Evolutionary conservation across 129 eudicot genomes (phyloP).

Genomic region (Oenanthe sinensis): DNA sequence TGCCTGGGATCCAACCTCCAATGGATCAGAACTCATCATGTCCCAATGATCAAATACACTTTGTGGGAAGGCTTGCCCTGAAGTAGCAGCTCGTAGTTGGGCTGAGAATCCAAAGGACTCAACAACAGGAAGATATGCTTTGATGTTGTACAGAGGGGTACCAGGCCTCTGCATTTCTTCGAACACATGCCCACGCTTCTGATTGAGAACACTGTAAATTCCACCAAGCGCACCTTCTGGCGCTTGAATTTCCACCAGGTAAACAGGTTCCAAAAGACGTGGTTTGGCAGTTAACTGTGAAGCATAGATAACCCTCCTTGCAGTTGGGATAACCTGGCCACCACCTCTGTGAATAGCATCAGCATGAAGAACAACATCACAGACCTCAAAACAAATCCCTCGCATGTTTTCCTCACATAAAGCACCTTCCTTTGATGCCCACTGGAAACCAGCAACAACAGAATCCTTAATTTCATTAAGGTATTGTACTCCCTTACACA

Average conservation of each 20-base stretch:
- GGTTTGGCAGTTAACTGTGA: constrained; percentile 83
- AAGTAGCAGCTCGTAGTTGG: constrained; percentile 65
- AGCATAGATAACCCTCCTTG: constrained; percentile 73
- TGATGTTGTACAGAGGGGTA: constrained; percentile 79
- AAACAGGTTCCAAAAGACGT: constrained; percentile 59
- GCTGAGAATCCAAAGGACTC: constrained; percentile 76
- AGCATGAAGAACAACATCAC: constrained; percentile 83
- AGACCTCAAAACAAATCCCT: constrained; percentile 72
- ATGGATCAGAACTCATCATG: constrained; percentile 62
- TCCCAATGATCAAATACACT: constrained; percentile 90
- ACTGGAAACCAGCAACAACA: constrained; percentile 83
- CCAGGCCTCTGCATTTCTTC: constrained; percentile 91
- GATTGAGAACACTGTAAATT: constrained; percentile 76
- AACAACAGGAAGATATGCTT: constrained; percentile 68
- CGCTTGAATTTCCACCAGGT: constrained; percentile 74
- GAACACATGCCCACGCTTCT: constrained; percentile 75
- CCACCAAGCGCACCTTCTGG: constrained; percentile 84
- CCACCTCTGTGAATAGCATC: constrained; percentile 93
- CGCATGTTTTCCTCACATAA: constrained; percentile 75
- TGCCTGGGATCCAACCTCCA: constrained; percentile 51
- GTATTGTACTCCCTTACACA: constrained; percentile 93
- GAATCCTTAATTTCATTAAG: constrained; percentile 87
- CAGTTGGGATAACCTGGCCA: constrained; percentile 87
- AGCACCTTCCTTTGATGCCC: constrained; percentile 90
- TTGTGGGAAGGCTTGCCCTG: constrained; percentile 89